phyloP scores from a whole-genome alignment of 495 filamentous ascomycete species.

The Clohesyomyces aquaticus region DNA sequence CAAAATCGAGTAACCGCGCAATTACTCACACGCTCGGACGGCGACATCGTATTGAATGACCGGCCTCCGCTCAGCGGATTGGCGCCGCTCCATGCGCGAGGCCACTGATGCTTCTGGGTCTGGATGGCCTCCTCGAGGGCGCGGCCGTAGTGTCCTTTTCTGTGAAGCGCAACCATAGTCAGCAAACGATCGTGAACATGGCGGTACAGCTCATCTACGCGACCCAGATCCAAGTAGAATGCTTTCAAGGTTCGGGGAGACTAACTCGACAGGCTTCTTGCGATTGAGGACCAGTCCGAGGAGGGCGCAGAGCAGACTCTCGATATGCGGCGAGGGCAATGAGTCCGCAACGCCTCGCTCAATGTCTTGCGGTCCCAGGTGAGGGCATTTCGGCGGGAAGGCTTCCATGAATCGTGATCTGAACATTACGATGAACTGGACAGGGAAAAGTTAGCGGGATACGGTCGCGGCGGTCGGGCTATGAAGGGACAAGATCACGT shows the following conservation, averaged over 20 bases:
- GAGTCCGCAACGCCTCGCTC: slow-evolving; percentile 80
- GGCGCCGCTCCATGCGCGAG: slow-evolving; percentile 78
- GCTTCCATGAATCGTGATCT: slow-evolving; percentile 87
- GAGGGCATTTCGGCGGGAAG: slow-evolving; percentile 81
- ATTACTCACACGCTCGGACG: slow-evolving; percentile 72
- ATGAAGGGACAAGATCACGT: slow-evolving; percentile 18
- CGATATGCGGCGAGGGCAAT: slow-evolving; percentile 79
- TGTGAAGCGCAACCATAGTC: slow-evolving; percentile 44
- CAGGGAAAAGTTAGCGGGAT: slow-evolving; percentile 33
- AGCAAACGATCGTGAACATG: slow-evolving; percentile 15
- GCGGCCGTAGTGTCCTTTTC: slow-evolving; percentile 83
- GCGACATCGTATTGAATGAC: slow-evolving; percentile 77
- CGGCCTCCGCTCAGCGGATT: slow-evolving; percentile 80
- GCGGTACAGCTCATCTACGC: slow-evolving; percentile 16
- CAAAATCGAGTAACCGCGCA: not conserved
- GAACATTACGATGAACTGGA: slow-evolving; percentile 96
- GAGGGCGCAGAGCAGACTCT: slow-evolving; percentile 86
- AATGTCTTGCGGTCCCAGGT: slow-evolving; percentile 93
- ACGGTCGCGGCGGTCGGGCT: slow-evolving; percentile 19
- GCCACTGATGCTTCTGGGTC: slow-evolving; percentile 86
- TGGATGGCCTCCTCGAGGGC: slow-evolving; percentile 92
- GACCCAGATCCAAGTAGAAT: slow-evolving; percentile 5
- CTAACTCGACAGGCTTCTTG: slow-evolving; percentile 98
- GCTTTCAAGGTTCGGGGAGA: slow-evolving; percentile 38
- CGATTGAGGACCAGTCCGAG: slow-evolving; percentile 87